A percentile compares a stretch with the other conserved stretches of the same genome.
Evolutionary conservation across 208 protist species (phyloP).

Genomic region (Leishmania martiniquensis): DNA sequence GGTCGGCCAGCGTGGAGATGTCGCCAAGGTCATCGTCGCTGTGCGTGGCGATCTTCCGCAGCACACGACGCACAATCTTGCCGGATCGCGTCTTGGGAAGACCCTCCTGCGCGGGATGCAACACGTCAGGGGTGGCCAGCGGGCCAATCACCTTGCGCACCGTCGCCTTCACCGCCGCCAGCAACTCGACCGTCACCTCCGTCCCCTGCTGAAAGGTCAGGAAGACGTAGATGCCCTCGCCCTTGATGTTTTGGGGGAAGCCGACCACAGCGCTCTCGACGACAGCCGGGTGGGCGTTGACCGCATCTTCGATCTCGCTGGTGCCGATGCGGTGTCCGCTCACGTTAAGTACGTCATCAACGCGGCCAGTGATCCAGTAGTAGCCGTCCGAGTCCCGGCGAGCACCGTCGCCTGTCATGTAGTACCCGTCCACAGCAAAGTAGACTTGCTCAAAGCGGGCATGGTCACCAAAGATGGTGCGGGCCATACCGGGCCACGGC

Average conservation of each 20-base stretch:
- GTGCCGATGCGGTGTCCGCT: conserved; percentile 97
- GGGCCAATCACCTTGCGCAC: conserved; percentile 94
- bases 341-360: conserved; percentile 98
- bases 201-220: conserved; percentile 88
- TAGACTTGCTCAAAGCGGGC: conserved; percentile 93
- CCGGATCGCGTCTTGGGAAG: conserved; percentile 98
- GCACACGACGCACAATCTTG: conserved; percentile 99
- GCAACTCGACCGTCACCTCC: conserved; percentile 54
- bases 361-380: conserved; percentile 97
- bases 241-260: conserved; percentile 94
- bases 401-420: conserved; percentile 97
- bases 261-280: conserved; percentile 97
- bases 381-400: conserved; percentile 97
- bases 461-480: conserved; percentile 93
- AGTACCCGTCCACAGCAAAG: conserved; percentile 93
- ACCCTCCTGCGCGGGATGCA: conserved; percentile 69
- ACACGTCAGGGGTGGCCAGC: conserved; percentile 95
- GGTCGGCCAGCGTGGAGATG: conserved; percentile 92
- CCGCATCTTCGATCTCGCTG: conserved; percentile 96
- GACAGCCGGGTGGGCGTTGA: conserved; percentile 86
- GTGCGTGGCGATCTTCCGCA: conserved; percentile 96
- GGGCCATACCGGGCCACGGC: conserved; percentile 94
- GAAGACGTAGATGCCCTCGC: conserved; percentile 95
- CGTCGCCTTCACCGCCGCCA: conserved; percentile 63
- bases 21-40: conserved; percentile 90